Base-by-base conservation (phyloP, 2,329 filamentous ascomycete species). In the Boeremia lycopersici region DNA sequence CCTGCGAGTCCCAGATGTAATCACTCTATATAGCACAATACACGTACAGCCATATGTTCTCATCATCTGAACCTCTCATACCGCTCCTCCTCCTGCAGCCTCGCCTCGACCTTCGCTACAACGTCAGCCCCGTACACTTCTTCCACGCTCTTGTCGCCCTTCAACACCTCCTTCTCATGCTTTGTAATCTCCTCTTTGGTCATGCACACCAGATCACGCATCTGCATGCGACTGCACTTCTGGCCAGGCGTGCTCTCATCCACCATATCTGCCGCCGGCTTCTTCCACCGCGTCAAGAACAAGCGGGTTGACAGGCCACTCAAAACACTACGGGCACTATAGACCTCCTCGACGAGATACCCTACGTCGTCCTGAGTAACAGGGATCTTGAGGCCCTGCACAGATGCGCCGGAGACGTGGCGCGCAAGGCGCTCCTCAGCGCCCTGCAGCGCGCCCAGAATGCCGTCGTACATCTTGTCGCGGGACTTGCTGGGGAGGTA, bases 261-360 rank as follows among this genome's bases (percentile, higher is more conserved):
- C 12, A 91, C 79, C 60, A 85, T 89, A 23, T 83, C 82, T 25
- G 74, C 74, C 7, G 76, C 75, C 0, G 90, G 91, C 61, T 82
- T 86, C 59, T 82, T 79, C 95, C 95, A 99, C 51, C 93, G 82
- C 13, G 89, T 83, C n/a, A 99, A 78, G 1, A 87, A 85, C 4
- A 98, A 79, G 51, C 92, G 83, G 0, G 90, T 96, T 0, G 90
- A 80, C 19, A 98, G 81, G 0, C 91, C 91, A 15, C 89, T 96
- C 44, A 99, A 79, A 12, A 85, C 87, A 69, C 93, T 98, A 52
- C 89, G 87, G 3, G 91, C 92, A 39, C 86, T 84, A 75, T 88
- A 99, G 2, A 97, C 85, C 68, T 99, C 95, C 67, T 99, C 95
- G 0, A 93, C 82, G 2, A 98, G 75, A 74, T 96, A 98, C 2